These are phyloP conservation scores for Lichina pygmaea DNA, from an alignment of 495 filamentous ascomycete genomes.

Conservation along the genomic window DNA sequence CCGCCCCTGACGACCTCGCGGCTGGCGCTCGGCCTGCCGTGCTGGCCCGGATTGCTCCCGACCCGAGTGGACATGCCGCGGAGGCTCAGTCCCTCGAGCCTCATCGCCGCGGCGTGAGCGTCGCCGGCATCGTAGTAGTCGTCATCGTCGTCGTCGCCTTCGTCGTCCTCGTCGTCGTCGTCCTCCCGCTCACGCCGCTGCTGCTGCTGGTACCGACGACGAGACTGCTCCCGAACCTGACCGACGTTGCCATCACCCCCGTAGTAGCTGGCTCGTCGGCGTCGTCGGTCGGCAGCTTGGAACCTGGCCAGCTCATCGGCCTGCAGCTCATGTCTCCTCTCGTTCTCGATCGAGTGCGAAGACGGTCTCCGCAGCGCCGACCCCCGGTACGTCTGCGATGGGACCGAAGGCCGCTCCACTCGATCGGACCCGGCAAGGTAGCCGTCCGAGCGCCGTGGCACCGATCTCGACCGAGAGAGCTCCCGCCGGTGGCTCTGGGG, in stretches of 20 bases:
- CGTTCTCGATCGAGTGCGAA: not conserved
- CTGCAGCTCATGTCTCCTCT: not conserved
- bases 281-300: not conserved
- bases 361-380: not conserved
- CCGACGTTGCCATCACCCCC: not conserved
- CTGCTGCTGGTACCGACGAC: too few relatives aligned
- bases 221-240: not conserved
- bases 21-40: constrained; percentile 1
- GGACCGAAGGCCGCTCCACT: not conserved
- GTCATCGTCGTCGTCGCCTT: not conserved
- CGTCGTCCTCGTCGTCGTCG: not conserved
- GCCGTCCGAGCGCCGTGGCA: not conserved
- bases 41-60: constrained; percentile 1
- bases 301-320: not conserved
- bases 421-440: not conserved
- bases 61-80: not conserved
- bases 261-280: not conserved
- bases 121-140: constrained; percentile 1
- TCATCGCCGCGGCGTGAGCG: constrained; percentile 1
- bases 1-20: not conserved
- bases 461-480: not conserved
- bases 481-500: not conserved
- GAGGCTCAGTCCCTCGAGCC: constrained; percentile 1
- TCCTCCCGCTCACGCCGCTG: not conserved
- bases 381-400: not conserved